Percentiles rank a stretch among this genome's conserved stretches.
Evolutionary conservation across 1,139 yeast genomes (phyloP).

Genomic region (Ashbya aceris): DNA sequence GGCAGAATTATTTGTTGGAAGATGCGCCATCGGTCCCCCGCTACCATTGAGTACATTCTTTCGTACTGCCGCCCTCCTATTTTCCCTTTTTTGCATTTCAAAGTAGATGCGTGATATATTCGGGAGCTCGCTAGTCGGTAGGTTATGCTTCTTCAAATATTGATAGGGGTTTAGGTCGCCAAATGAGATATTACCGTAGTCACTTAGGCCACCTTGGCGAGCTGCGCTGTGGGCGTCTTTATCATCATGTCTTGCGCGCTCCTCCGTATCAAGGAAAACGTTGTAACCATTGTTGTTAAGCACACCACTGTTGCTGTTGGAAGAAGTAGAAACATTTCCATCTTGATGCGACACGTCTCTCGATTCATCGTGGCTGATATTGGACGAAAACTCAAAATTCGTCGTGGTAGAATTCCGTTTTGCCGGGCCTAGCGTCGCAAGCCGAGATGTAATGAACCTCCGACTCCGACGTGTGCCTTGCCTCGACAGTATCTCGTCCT

Average conservation of each 20-base stretch:
- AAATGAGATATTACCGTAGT: constrained; percentile 25
- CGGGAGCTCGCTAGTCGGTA: constrained; percentile 32
- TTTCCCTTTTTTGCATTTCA: constrained; percentile 30
- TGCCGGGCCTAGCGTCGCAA: constrained; percentile 32
- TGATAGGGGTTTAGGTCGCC: constrained; percentile 34
- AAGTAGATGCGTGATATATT: constrained; percentile 30
- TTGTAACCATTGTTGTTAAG: constrained; percentile 7
- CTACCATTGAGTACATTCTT: constrained; percentile 10
- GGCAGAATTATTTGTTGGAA: background rate
- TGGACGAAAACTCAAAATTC: constrained; percentile 12
- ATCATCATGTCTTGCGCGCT: constrained; percentile 2
- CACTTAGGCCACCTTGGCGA: background rate
- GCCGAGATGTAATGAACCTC: constrained; percentile 23
- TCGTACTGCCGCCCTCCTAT: constrained; percentile 22
- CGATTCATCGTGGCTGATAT: constrained; percentile 7
- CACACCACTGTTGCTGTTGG: constrained; percentile 4
- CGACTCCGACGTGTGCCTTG: constrained; percentile 28
- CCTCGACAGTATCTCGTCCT: constrained; percentile 24
- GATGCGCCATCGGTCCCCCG: background rate
- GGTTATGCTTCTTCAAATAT: constrained; percentile 29
- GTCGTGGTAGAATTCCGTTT: constrained; percentile 20
- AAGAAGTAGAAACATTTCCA: constrained; percentile 6
- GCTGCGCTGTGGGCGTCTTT: constrained; percentile 1
- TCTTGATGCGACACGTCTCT: constrained; percentile 6
- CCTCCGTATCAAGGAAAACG: constrained; percentile 8